A percentile compares a stretch with the other conserved stretches of the same genome.
phyloP scores from a whole-genome alignment of 73 alveolate species.

The Loxodes magnus region DNA sequence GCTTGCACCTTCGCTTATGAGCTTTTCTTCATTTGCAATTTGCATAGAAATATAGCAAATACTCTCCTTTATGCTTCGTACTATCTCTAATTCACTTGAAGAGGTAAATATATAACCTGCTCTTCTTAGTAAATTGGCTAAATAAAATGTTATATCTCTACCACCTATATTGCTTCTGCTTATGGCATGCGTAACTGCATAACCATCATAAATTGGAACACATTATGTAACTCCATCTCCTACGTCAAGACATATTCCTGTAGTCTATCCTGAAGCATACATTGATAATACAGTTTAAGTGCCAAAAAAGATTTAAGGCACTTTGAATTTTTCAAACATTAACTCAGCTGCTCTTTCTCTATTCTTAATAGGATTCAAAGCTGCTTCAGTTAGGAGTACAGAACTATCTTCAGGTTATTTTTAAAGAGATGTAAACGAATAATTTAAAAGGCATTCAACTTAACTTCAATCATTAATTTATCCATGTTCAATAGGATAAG shows the following conservation, averaged over 20 bases:
- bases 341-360: conserved; percentile 52
- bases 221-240: conserved; percentile 72
- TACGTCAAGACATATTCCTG: conserved; percentile 61
- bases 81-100: conserved; percentile 68
- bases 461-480: conserved; percentile 27
- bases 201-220: conserved; percentile 64
- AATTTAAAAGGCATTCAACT: conserved; percentile 34
- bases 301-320: conserved; percentile 52
- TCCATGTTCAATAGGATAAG: conserved; percentile 46
- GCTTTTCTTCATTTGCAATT: conserved; percentile 6
- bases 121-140: conserved; percentile 53
- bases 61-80: conserved; percentile 61
- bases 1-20: conserved; percentile 5
- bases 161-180: conserved; percentile 73
- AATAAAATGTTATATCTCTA: conserved; percentile 65
- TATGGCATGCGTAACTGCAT: conserved; percentile 47
- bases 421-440: conserved; percentile 28
- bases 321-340: conserved; percentile 54
- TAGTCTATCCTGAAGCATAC: conserved; percentile 54
- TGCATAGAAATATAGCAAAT: conserved; percentile 30
- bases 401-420: conserved; percentile 56
- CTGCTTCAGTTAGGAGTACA: conserved; percentile 63
- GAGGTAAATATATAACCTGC: conserved; percentile 63
- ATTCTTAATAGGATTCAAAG: conserved; percentile 57
- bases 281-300: conserved; percentile 41